A percentile compares a stretch with the other conserved stretches of the same genome.
phyloP scores from a whole-genome alignment of 805 yeast species.

The Yarrowia divulgata region DNA sequence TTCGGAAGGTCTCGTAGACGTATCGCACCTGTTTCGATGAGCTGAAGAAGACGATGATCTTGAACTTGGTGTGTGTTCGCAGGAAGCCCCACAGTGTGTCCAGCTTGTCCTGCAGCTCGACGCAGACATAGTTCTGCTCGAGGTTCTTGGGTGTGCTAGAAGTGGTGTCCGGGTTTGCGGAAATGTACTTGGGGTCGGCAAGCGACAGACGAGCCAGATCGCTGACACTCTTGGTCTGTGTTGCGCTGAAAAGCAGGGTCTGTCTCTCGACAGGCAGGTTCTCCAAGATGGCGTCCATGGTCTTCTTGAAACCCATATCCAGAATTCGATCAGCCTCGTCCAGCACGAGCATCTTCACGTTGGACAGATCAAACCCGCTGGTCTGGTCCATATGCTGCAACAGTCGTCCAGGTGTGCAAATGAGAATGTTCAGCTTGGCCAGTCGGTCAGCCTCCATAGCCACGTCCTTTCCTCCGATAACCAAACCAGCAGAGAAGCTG shows the following conservation, averaged over 20 bases:
- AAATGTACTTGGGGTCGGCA: conserved; percentile 65
- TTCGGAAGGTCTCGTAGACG: conserved; percentile 84
- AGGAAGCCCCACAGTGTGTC: conserved; percentile 87
- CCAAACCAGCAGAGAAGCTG: conserved; percentile 84
- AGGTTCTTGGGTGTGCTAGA: conserved; percentile 78
- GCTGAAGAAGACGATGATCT: conserved; percentile 82
- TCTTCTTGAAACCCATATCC: conserved; percentile 90
- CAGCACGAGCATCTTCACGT: conserved; percentile 77
- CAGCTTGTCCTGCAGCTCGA: conserved; percentile 78
- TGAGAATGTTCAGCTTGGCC: conserved; percentile 76
- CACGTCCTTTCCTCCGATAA: conserved; percentile 92
- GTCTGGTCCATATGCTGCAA: conserved; percentile 92
- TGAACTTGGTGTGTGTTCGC: conserved; percentile 79
- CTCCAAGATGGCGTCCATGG: conserved; percentile 78
- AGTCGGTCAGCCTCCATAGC: conserved; percentile 82
- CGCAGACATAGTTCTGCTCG: conserved; percentile 80
- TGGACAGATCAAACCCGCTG: conserved; percentile 74
- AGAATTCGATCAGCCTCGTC: conserved; percentile 94
- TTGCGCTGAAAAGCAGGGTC: conserved; percentile 85
- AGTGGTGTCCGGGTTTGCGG: conserved; percentile 54
- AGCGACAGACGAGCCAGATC: conserved; percentile 84
- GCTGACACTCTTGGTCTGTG: conserved; percentile 81
- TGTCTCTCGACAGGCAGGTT: conserved; percentile 84
- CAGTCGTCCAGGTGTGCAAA: conserved; percentile 91
- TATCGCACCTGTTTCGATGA: conserved; percentile 92